A percentile compares a stretch with the other conserved stretches of the same genome.
These are phyloP conservation scores for Amanita molliuscula DNA, from an alignment of 768 basidiomycete species.

Conservation along the genomic window DNA sequence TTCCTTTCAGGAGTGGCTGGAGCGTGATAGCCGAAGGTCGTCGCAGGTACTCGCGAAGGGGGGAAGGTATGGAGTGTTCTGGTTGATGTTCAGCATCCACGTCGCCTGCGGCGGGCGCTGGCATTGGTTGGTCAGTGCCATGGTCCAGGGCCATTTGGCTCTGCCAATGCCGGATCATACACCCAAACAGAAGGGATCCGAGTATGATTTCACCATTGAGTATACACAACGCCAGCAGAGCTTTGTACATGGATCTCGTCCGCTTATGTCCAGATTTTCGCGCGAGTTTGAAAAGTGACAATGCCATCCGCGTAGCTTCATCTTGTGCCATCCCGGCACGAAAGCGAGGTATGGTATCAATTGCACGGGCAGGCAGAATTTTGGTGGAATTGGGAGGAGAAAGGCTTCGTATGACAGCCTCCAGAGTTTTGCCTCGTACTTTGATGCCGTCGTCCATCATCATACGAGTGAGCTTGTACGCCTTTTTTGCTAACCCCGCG, in stretches of 20 bases:
- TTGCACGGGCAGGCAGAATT: conserved; percentile 20
- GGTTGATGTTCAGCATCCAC: background rate
- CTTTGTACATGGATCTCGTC: conserved; percentile 49
- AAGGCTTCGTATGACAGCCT: conserved; percentile 27
- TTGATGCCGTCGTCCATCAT: conserved; percentile 46
- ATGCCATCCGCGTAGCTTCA: conserved; percentile 34
- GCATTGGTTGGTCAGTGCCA: background rate
- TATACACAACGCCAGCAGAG: conserved; percentile 52
- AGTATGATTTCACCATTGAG: conserved; percentile 73
- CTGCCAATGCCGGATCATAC: conserved; percentile 57
- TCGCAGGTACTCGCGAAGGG: background rate
- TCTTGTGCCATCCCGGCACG: conserved; percentile 21
- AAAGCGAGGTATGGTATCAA: background rate
- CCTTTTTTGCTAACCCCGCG: conserved; percentile 34
- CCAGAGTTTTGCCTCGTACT: conserved; percentile 39
- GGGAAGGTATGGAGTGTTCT: background rate
- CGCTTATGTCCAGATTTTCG: conserved; percentile 44
- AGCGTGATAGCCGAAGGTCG: conserved; percentile 4
- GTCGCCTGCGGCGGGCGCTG: conserved; percentile 3
- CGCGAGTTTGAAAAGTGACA: conserved; percentile 42
- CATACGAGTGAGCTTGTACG: conserved; percentile 33
- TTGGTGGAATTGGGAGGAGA: conserved; percentile 41
- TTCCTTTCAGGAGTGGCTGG: conserved; percentile 20
- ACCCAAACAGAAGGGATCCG: conserved; percentile 60
- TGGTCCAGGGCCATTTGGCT: conserved; percentile 15